Percentiles rank a stretch among this genome's conserved stretches.
Evolutionary conservation across 2,329 filamentous ascomycete genomes (phyloP).

Genomic region (Magnaporthiopsis poae): DNA sequence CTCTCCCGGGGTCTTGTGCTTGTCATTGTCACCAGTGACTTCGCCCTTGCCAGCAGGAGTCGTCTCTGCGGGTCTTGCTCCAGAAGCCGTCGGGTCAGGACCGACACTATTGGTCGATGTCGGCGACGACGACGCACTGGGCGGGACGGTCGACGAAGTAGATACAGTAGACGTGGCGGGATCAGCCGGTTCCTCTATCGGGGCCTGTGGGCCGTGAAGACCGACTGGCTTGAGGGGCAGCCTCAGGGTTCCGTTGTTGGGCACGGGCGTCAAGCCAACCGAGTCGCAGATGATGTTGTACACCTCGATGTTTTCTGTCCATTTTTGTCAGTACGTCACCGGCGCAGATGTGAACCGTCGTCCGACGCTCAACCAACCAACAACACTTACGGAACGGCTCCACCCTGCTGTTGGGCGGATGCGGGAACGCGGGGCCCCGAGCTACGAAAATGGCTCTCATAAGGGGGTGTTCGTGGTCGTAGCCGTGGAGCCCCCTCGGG

Average conservation of each 20-base stretch:
- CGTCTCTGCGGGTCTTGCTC: conserved; percentile 12
- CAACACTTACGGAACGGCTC: conserved; percentile 71
- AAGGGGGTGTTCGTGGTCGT: conserved; percentile 85
- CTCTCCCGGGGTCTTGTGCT: conserved; percentile 20
- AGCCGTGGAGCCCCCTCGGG: conserved; percentile 81
- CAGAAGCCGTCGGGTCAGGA: conserved; percentile 4
- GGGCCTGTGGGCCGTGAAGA: conserved; percentile 44
- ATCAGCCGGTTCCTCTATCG: conserved; percentile 42
- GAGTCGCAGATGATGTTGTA: conserved; percentile 94
- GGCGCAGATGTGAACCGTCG: background rate
- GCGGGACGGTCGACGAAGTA: conserved; percentile 12
- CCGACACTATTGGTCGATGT: background rate
- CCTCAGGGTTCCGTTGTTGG: conserved; percentile 80
- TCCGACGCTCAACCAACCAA: background rate
- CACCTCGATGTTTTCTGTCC: conserved; percentile 77
- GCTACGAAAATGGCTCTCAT: conserved; percentile 96
- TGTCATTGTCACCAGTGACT: conserved; percentile 12
- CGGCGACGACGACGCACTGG: conserved; percentile 5
- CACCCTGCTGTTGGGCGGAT: conserved; percentile 68
- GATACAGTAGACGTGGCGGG: conserved; percentile 28
- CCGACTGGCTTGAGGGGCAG: conserved; percentile 58
- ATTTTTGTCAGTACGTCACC: background rate
- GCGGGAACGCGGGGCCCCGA: conserved; percentile 82
- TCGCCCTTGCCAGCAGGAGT: conserved; percentile 14
- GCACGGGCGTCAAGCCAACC: conserved; percentile 58